phyloP scores from a whole-genome alignment of 495 filamentous ascomycete species.

The Niebla homalea region DNA sequence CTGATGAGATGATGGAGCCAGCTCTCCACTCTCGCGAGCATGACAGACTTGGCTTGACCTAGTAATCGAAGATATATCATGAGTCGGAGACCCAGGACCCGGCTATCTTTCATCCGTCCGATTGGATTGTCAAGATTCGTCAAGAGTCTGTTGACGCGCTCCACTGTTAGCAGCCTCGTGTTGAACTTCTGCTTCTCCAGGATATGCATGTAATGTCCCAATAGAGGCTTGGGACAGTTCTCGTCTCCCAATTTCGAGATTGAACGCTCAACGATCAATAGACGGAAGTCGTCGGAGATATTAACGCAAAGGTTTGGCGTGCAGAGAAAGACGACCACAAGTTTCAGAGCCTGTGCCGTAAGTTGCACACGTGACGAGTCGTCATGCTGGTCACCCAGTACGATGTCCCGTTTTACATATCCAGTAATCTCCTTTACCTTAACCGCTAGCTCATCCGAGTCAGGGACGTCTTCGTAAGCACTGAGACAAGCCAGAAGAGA shows the following conservation, averaged over 20 bases:
- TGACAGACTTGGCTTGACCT: constrained; percentile 48
- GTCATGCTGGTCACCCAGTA: constrained; percentile 32
- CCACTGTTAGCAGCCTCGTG: constrained; percentile 53
- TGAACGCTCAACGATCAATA: constrained; percentile 66
- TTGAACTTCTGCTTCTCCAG: constrained; percentile 67
- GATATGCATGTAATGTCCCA: constrained; percentile 63
- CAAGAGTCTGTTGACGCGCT: constrained; percentile 54
- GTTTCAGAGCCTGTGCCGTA: constrained; percentile 58
- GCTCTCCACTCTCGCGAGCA: constrained; percentile 43
- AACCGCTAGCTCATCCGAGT: constrained; percentile 53
- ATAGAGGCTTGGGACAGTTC: constrained; percentile 58
- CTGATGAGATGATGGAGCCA: constrained; percentile 77
- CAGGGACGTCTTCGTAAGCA: constrained; percentile 62
- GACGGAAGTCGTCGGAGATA: constrained; percentile 61
- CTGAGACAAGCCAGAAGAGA: constrained; percentile 62
- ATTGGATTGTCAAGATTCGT: constrained; percentile 55
- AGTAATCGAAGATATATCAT: constrained; percentile 64
- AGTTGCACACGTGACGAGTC: constrained; percentile 47
- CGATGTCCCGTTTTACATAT: constrained; percentile 70
- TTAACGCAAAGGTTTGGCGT: constrained; percentile 47
- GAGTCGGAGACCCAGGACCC: constrained; percentile 58
- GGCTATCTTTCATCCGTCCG: constrained; percentile 61
- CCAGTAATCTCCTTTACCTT: constrained; percentile 62
- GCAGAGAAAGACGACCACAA: constrained; percentile 59
- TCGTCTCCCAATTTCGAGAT: constrained; percentile 52